Evolutionary conservation across 768 basidiomycete genomes (phyloP).

Genomic region (Boletus patriciae): DNA sequence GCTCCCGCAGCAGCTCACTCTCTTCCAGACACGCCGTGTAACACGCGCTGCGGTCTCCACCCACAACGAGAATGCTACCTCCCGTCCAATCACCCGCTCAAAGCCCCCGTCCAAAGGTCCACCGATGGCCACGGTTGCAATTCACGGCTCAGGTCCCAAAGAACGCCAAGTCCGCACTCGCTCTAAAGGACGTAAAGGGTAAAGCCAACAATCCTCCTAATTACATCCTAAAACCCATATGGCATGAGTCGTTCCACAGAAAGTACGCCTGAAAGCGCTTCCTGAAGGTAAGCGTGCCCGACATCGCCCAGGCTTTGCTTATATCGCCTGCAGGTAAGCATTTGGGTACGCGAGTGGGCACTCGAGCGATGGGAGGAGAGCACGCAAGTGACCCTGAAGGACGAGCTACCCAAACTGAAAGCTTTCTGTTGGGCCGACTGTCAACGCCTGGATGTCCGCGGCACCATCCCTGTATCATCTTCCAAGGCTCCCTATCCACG

Average conservation of each 20-base stretch:
- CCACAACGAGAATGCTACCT: constrained; percentile 69
- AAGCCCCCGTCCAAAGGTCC: constrained; percentile 49
- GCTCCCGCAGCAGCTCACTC: neutral
- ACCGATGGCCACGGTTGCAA: constrained; percentile 38
- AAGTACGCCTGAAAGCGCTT: constrained; percentile 87
- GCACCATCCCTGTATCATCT: no score
- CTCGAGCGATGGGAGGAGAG: constrained; percentile 69
- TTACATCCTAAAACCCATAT: constrained; percentile 72
- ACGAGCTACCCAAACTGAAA: constrained; percentile 46
- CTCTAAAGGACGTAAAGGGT: constrained; percentile 45
- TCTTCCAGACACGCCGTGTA: constrained; percentile 59
- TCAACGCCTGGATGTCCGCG: constrained; percentile 6
- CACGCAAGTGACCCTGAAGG: constrained; percentile 53
- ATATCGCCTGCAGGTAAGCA: constrained; percentile 58
- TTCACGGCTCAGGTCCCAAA: constrained; percentile 71
- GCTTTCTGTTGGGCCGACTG: constrained; percentile 21
- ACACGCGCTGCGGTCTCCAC: constrained; percentile 54
- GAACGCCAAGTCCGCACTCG: constrained; percentile 44
- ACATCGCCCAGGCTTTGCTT: neutral
- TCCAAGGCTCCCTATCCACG: no score
- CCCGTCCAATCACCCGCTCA: constrained; percentile 60
- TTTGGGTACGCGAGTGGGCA: constrained; percentile 85
- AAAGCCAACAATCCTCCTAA: constrained; percentile 56
- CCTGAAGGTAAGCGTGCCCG: constrained; percentile 60
- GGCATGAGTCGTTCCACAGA: constrained; percentile 78